Percentiles rank a stretch among this genome's conserved stretches.
Evolutionary conservation across 495 filamentous ascomycete species (phyloP).

Genomic region (Aspergillus steynii): DNA sequence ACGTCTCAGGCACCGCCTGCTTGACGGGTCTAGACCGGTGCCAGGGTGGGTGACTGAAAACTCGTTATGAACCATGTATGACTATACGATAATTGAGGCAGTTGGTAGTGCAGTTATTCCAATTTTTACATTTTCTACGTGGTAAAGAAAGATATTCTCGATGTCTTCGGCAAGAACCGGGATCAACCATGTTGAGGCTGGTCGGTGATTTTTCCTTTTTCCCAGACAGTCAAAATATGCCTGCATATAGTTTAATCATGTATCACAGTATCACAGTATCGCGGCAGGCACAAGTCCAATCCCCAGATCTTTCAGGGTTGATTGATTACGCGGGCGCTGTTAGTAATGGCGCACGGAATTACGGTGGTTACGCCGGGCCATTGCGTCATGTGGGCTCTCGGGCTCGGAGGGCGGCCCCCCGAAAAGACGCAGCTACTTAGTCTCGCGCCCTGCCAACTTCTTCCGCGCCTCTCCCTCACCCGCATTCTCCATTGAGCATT

Average conservation of each 20-base stretch:
- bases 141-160: no score
- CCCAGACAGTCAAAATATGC: no score
- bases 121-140: no score
- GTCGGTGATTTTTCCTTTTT: no score
- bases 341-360: constrained; percentile 14
- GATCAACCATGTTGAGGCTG: no score
- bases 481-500: constrained; percentile 12
- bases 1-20: background rate
- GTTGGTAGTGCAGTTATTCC: no score
- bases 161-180: no score
- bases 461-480: constrained; percentile 16
- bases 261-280: no score
- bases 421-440: constrained; percentile 20
- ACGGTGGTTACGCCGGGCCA: constrained; percentile 12
- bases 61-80: background rate
- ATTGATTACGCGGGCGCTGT: background rate
- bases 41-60: background rate
- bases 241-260: no score
- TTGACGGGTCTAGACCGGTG: background rate
- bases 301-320: no score
- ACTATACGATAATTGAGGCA: no score
- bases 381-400: constrained; percentile 26
- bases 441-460: constrained; percentile 21
- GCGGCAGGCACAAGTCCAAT: no score
- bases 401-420: constrained; percentile 10